Evolutionary conservation across 352 stramenopile species (phyloP), one percentile per base, ranked within the genome.

Genomic region (Pythium grandisporangium): DNA sequence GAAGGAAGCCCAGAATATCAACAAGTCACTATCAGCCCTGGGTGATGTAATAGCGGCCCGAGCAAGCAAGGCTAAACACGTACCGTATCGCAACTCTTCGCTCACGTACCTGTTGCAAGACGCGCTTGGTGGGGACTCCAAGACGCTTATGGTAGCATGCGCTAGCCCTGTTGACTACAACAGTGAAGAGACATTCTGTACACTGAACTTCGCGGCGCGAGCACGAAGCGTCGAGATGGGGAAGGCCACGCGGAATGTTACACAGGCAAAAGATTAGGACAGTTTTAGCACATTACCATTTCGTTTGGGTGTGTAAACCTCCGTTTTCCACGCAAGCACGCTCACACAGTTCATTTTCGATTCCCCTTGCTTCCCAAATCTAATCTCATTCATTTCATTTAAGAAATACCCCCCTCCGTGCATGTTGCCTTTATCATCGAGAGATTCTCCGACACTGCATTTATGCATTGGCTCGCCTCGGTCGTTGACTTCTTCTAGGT

Each of bases 11-110:
- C 80, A 95, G 39, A 95, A 93, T 53, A 97, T 97, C 63, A 96
- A 97, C 69, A 94, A 95, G 50, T 90, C 78, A 36, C 70, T 99
- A 20, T 97, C 88, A 4, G 95, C 96, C 19, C 73, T 99, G 12
- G 95, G 95, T 12, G 96, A 99, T 63, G 96, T 99, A 19, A 99
- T 99, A 55, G 73, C 81, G 17, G 81, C 81, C 20, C 76, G 74
- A 10, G 78, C 76, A 14, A 91, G 74, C 55, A 91, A 90, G 37
- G 64, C 78, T 19, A 91, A 90, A 53, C 94, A 98, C 63, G 75
- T 98, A 7, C 92, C 93, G 23, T 98, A 96, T 55, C 71, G 93
- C 51, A 96, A 98, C 61, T 97, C 84, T 21, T 97, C 88, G 22
- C 66, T 98, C 26, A 97, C 93, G 26, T 95, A 93, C 52, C 61